Evolutionary conservation across 148 eudicot species (phyloP).

Genomic region (Spergularia marina): DNA sequence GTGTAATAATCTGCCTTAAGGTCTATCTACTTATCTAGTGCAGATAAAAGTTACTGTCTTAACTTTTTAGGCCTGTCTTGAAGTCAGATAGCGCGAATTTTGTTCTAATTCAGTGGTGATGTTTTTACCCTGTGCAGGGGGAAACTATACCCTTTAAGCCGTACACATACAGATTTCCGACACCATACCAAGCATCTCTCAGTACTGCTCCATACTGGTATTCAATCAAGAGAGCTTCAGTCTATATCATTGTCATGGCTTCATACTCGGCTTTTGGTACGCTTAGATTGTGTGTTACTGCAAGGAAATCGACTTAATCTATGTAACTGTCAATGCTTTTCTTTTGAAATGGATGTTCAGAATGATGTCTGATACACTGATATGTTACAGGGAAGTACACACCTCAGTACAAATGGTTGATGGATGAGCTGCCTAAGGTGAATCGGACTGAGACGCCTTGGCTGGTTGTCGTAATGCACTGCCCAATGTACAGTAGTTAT

Average conservation of each 20-base stretch:
- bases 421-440: slow-evolving; percentile 60
- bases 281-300: background rate
- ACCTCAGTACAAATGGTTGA: slow-evolving; percentile 70
- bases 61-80: background rate
- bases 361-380: background rate
- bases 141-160: slow-evolving; percentile 83
- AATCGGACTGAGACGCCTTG: slow-evolving; percentile 87
- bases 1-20: no score
- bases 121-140: slow-evolving; percentile 46
- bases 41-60: no score
- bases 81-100: background rate
- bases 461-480: slow-evolving; percentile 83
- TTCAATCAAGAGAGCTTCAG: slow-evolving; percentile 86
- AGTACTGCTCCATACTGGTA: slow-evolving; percentile 88
- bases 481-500: slow-evolving; percentile 72
- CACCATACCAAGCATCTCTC: slow-evolving; percentile 55
- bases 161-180: slow-evolving; percentile 51
- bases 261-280: slow-evolving; percentile 87
- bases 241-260: slow-evolving; percentile 75
- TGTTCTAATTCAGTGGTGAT: slow-evolving; percentile 1
- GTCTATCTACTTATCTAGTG: no score
- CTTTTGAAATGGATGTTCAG: background rate
- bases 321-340: background rate
- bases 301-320: no score
- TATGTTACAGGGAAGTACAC: slow-evolving; percentile 58